Evolutionary conservation across 2,329 filamentous ascomycete genomes (phyloP), one percentile per base, ranked within the genome.

Genomic region (Periconia digitata): DNA sequence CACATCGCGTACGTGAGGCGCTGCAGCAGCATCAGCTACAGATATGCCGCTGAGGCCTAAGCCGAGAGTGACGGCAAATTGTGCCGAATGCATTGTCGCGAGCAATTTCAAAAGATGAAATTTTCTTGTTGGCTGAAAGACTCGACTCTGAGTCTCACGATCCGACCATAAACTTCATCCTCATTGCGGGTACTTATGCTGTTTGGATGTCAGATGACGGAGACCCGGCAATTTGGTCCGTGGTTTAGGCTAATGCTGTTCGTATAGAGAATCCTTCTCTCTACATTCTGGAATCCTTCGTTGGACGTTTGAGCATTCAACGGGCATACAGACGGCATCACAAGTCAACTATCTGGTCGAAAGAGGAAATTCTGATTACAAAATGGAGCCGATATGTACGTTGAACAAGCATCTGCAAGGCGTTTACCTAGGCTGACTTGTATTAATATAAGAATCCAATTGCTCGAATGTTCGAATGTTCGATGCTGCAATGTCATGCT

Each of bases 41-140:
- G 43, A 15, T 6, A 40, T 23, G 27, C 43, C 34, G 22, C 38
- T 40, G 22, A 45, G 24, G 43, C 43, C 36, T 10, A 27, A 10
- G 10, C 22, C 24, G 32, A 40, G 34, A 8, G 24, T 15, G 17
- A 45, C 3, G 13, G 34, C 36, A 5, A 45, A 27, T 2, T 45
- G 23, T 27, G 38, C 39, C n/a, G 6, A 40, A 21, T 45, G 24
- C 43, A 45, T 45, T 5, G n/a, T 17, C 2, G 1, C 21, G 10
- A 6, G 23, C 13, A 15, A 17, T 17, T 17, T 27, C 8, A 34
- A n/a, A n/a, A n/a, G n/a, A n/a, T n/a, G n/a, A n/a, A n/a, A n/a
- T n/a, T n/a, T n/a, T n/a, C n/a, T n/a, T n/a, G n/a, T n/a, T n/a
- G n/a, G n/a, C n/a, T n/a, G n/a, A n/a, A n/a, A n/a, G n/a, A n/a